Evolutionary conservation across 2,329 filamentous ascomycete species (phyloP).

Genomic region (Cadophora gregata): DNA sequence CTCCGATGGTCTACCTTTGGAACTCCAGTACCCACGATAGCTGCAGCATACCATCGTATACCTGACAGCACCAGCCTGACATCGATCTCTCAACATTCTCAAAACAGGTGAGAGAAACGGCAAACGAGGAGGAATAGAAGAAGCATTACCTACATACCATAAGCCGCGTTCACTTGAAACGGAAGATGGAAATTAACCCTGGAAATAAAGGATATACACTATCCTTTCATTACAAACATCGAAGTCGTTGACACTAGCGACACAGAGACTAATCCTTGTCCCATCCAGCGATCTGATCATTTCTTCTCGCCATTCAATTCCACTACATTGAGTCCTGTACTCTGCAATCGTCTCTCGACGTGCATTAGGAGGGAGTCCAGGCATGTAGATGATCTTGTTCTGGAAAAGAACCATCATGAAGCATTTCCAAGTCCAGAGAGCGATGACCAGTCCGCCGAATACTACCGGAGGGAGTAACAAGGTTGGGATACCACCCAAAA

Average conservation of each 20-base stretch:
- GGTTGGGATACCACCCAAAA: slow-evolving; percentile 32
- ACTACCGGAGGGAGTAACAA: slow-evolving; percentile 59
- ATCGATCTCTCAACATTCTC: slow-evolving; percentile 50
- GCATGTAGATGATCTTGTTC: slow-evolving; percentile 84
- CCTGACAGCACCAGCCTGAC: slow-evolving; percentile 30
- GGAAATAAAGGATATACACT: slow-evolving; percentile 63
- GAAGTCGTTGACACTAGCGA: slow-evolving; percentile 44
- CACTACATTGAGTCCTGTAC: slow-evolving; percentile 63
- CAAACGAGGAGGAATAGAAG: slow-evolving; percentile 61
- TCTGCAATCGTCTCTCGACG: slow-evolving; percentile 70
- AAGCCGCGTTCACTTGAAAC: slow-evolving; percentile 31
- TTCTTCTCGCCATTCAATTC: slow-evolving; percentile 71
- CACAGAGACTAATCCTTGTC: slow-evolving; percentile 66
- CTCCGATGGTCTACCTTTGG: slow-evolving; percentile 73
- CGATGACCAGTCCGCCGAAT: slow-evolving; percentile 68
- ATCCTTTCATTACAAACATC: slow-evolving; percentile 29
- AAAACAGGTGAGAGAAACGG: slow-evolving; percentile 62
- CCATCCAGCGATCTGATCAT: slow-evolving; percentile 66
- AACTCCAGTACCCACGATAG: slow-evolving; percentile 71
- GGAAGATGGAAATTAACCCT: slow-evolving; percentile 50
- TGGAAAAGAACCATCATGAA: slow-evolving; percentile 78
- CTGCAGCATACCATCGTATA: slow-evolving; percentile 62
- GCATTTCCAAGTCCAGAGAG: slow-evolving; percentile 71
- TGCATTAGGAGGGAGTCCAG: slow-evolving; percentile 74
- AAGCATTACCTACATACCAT: slow-evolving; percentile 59